A percentile compares a stretch with the other conserved stretches of the same genome.
These are phyloP conservation scores for Abortiporus biennis DNA, from an alignment of 1,284 basidiomycete genomes.

Conservation along the genomic window DNA sequence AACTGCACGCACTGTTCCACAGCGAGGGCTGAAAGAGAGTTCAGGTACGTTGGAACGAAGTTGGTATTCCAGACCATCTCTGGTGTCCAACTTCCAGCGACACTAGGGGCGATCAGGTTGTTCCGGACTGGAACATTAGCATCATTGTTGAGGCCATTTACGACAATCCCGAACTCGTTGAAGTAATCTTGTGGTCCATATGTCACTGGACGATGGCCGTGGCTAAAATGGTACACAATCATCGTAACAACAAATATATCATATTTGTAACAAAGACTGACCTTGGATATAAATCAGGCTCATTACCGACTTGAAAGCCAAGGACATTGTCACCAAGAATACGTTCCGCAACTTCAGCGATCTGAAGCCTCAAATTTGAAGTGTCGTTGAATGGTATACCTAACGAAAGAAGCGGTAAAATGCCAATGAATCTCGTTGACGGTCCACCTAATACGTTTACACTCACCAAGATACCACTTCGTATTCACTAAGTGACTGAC, in stretches of 20 bases:
- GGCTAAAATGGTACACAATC: slow-evolving; percentile 13
- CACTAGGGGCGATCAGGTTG: slow-evolving; percentile 43
- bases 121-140: slow-evolving; percentile 28
- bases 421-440: not conserved
- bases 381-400: slow-evolving; percentile 49
- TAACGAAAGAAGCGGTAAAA: slow-evolving; percentile 3
- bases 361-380: slow-evolving; percentile 43
- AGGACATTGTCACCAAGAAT: slow-evolving; percentile 56
- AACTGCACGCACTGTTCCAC: slow-evolving; percentile 40
- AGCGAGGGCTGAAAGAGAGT: slow-evolving; percentile 33
- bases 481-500: slow-evolving; percentile 31
- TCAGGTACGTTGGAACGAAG: slow-evolving; percentile 32
- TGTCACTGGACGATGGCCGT: slow-evolving; percentile 26
- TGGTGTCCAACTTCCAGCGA: slow-evolving; percentile 40
- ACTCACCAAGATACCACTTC: slow-evolving; percentile 41
- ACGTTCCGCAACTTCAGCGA: slow-evolving; percentile 39
- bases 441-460: slow-evolving; percentile 18
- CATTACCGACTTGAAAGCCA: slow-evolving; percentile 61
- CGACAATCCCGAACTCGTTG: slow-evolving; percentile 40
- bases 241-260: not conserved
- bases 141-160: slow-evolving; percentile 32
- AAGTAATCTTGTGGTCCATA: slow-evolving; percentile 42
- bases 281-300: slow-evolving; percentile 58
- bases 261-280: too few species aligned
- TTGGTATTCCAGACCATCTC: slow-evolving; percentile 41